Conservation (phyloP, 306 rosid species). For the Rosa multiflora region DNA sequence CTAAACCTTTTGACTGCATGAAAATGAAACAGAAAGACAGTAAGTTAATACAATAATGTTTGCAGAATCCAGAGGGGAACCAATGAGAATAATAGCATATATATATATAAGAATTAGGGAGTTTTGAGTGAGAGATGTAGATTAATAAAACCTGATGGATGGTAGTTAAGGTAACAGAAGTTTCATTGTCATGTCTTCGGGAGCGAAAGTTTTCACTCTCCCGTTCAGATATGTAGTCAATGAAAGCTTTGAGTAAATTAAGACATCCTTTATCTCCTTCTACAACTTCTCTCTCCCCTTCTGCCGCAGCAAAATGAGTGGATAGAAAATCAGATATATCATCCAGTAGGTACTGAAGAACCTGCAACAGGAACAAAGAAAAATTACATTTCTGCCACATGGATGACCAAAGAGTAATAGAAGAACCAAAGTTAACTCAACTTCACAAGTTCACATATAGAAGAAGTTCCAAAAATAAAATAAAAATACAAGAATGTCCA, state of each 20-base stretch:
- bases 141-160: conserved; percentile 76
- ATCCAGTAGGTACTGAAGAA: conserved; percentile 81
- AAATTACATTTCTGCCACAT: conserved; percentile 12
- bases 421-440: conserved; percentile 13
- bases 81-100: background rate
- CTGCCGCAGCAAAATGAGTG: conserved; percentile 40
- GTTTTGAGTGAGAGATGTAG: background rate
- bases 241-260: conserved; percentile 53
- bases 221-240: conserved; percentile 69
- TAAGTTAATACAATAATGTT: background rate
- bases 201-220: conserved; percentile 74
- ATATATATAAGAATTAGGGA: background rate
- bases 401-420: conserved; percentile 16
- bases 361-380: conserved; percentile 53
- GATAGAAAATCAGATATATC: conserved; percentile 83
- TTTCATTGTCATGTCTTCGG: conserved; percentile 66
- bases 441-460: background rate
- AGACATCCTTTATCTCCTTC: conserved; percentile 60
- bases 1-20: conserved; percentile 93
- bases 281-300: conserved; percentile 40
- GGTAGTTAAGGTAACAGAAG: conserved; percentile 84
- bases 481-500: background rate
- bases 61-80: background rate
- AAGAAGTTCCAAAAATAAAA: background rate
- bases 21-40: conserved; percentile 17